A percentile compares a stretch with the other conserved stretches of the same genome.
These are phyloP conservation scores for Trypanosoma congolense DNA, from an alignment of 208 protist genomes.

Conservation along the genomic window DNA sequence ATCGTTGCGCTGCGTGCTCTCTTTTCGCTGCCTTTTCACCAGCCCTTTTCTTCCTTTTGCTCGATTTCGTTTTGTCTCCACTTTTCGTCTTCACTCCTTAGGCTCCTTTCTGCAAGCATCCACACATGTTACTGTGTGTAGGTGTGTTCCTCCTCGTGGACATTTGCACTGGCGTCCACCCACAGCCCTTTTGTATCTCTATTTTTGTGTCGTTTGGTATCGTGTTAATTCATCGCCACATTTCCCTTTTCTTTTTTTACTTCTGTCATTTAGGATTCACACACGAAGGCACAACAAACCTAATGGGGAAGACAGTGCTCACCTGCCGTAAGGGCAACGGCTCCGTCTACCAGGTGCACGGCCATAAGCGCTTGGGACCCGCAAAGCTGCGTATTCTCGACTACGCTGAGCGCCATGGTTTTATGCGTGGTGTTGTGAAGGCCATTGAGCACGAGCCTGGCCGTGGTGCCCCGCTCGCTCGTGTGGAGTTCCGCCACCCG, in stretches of 20 bases:
- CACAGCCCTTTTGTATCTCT: not conserved
- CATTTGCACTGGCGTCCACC: not conserved
- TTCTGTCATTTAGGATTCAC: not conserved
- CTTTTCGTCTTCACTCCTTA: no score
- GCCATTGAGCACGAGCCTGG: slow-evolving; percentile 99
- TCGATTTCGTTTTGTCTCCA: not conserved
- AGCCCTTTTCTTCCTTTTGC: slow-evolving; percentile 1
- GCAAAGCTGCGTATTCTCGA: slow-evolving; percentile 95
- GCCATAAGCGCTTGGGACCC: slow-evolving; percentile 93
- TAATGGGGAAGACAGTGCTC: slow-evolving; percentile 85
- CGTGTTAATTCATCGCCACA: not conserved
- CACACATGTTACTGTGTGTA: no score
- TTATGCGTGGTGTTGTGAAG: slow-evolving; percentile 78
- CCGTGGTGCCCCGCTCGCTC: slow-evolving; percentile 97
- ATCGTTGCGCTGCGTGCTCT: no score
- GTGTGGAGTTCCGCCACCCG: slow-evolving; percentile 96
- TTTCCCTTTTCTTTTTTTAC: not conserved
- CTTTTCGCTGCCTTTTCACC: no score
- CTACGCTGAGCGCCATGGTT: slow-evolving; percentile 96
- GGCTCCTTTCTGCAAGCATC: no score
- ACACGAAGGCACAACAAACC: not conserved
- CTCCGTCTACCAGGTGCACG: slow-evolving; percentile 90
- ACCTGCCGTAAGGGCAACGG: slow-evolving; percentile 94
- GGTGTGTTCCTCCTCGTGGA: no score
- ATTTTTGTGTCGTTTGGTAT: slow-evolving; percentile 6